Evolutionary conservation across 768 basidiomycete species (phyloP), one percentile per base, ranked within the genome.

Genomic region (Serendipita indica): DNA sequence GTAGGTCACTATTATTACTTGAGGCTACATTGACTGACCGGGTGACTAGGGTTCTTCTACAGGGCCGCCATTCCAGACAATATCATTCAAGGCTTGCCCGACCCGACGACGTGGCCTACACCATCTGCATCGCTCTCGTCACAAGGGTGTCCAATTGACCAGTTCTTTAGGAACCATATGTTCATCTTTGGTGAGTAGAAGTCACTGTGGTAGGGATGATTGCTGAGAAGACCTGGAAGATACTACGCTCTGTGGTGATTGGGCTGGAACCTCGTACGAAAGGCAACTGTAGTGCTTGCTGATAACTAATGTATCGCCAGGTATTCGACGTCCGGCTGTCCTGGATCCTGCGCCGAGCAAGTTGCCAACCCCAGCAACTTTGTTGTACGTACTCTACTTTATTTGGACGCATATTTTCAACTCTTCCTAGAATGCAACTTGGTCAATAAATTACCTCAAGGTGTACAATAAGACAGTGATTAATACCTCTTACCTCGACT

Each of bases 381-480:
- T 64, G 80, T 76, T 65, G 86, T 82, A 70, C 56, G 81, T 69
- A 16, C 22, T 2, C 25, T 18, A 43, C 18, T 54, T 60, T 30
- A 33, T 35, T 20, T 16, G 30, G 27, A 57, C 39, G 35, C 56
- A 56, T 46, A 37, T 10, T 64, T 34, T 61, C 57, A 35, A 22
- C 62, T 33, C 10, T 45, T 10, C 2, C 2, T 56, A 88, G 86
- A 87, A 87, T 67, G 85, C 86, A 0, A 77, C 82, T 0, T 89
- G 87, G 86, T 79, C 76, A 61, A 88, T 89, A 64, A 89, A 88
- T 66, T 79, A 74, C 3, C 72, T 89, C 35, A 85, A 86, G 67
- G 83, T 89, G 18, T 89, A 86, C 69, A 74, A 74, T 60, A 80
- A 81, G 65, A 77, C 49, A n/a, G 22, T 54, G 20, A 54, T 54